These are phyloP conservation scores for Tulasnella sp. DNA, from an alignment of 768 basidiomycete genomes.

Conservation along the genomic window DNA sequence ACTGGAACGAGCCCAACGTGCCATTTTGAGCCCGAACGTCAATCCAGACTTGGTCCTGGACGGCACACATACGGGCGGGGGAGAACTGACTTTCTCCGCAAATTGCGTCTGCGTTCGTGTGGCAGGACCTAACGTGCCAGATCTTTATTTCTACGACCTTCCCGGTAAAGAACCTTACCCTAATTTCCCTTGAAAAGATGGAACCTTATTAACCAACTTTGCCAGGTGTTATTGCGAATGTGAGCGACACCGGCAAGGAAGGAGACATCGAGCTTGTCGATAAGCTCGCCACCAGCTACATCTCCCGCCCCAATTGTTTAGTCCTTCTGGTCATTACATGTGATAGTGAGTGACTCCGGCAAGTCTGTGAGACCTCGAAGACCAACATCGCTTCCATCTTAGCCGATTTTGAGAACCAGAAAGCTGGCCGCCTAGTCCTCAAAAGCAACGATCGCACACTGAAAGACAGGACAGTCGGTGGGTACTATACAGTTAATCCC, in stretches of 20 bases:
- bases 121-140: conserved; percentile 37
- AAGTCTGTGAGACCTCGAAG: not conserved
- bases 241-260: conserved; percentile 1
- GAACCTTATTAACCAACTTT: not conserved
- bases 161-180: conserved; percentile 19
- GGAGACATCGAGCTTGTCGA: conserved; percentile 13
- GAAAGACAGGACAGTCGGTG: conserved; percentile 69
- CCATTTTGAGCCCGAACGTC: conserved; percentile 35
- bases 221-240: conserved; percentile 19
- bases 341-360: not conserved
- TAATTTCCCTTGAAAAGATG: not conserved
- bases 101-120: conserved; percentile 44
- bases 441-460: conserved; percentile 47
- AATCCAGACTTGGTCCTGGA: not conserved
- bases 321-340: conserved; percentile 19
- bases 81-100: conserved; percentile 38
- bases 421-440: conserved; percentile 58
- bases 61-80: not conserved
- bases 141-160: conserved; percentile 30
- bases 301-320: not conserved
- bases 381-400: not conserved
- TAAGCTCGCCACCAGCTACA: conserved; percentile 4
- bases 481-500: conserved; percentile 38
- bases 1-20: conserved; percentile 53
- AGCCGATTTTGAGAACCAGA: conserved; percentile 80